phyloP scores from a whole-genome alignment of 257 asterid genomes.

The Buddleja alternifolia region DNA sequence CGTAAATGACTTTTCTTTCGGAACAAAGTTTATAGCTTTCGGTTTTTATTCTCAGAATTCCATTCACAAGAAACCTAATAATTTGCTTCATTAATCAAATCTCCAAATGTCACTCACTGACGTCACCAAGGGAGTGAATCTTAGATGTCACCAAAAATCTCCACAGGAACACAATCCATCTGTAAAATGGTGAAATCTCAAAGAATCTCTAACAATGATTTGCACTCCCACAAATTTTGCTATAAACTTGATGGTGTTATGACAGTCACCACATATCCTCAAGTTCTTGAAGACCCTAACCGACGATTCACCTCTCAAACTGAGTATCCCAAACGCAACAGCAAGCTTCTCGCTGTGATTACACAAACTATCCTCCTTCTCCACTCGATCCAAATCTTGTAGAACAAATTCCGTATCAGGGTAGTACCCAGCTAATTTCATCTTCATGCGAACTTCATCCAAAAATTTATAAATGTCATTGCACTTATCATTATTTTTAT shows the following conservation, averaged over 20 bases:
- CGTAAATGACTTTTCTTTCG: background rate
- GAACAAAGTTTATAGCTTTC: background rate
- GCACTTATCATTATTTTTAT: slow-evolving; percentile 44
- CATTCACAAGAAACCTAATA: background rate
- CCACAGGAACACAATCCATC: slow-evolving; percentile 56
- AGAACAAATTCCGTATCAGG: slow-evolving; percentile 63
- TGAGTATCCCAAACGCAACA: slow-evolving; percentile 70
- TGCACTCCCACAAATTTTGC: slow-evolving; percentile 39
- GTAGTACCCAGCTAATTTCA: slow-evolving; percentile 57
- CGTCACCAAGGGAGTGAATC: background rate
- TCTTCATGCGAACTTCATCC: slow-evolving; percentile 55
- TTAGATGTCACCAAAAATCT: slow-evolving; percentile 49
- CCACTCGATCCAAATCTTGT: slow-evolving; percentile 74
- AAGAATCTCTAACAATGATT: slow-evolving; percentile 51
- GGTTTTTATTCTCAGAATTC: background rate
- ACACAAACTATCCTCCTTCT: slow-evolving; percentile 67
- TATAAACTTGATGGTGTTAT: slow-evolving; percentile 56
- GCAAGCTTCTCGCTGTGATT: slow-evolving; percentile 81
- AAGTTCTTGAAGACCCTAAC: slow-evolving; percentile 63
- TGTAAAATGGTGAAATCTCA: slow-evolving; percentile 57
- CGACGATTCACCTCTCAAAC: slow-evolving; percentile 58
- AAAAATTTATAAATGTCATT: slow-evolving; percentile 45
- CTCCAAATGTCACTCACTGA: background rate
- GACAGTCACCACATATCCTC: slow-evolving; percentile 60
- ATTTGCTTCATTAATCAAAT: background rate